Evolutionary conservation across 75 land plant species (phyloP).

Genomic region (Adiantum capillusveneris): DNA sequence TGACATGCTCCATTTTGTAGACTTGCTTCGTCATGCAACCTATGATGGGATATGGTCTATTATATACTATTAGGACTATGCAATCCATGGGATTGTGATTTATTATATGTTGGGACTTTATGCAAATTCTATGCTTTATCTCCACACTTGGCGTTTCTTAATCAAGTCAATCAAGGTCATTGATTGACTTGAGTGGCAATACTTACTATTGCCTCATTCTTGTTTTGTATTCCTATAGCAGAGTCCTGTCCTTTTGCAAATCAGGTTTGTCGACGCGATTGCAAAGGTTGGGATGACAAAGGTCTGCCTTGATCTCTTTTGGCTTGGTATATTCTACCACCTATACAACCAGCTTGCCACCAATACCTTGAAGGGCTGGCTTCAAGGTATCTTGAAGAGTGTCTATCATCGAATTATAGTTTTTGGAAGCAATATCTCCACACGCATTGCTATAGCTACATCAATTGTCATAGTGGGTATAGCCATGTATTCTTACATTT

Average conservation of each 20-base stretch:
- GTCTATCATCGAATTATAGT: constrained; percentile 36
- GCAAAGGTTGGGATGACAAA: constrained; percentile 78
- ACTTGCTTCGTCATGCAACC: no score
- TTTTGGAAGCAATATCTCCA: constrained; percentile 79
- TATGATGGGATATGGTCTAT: no score
- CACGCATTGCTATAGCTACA: constrained; percentile 91
- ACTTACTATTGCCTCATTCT: constrained; percentile 70
- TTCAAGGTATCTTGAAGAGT: constrained; percentile 38
- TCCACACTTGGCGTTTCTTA: no score
- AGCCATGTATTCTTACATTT: constrained; percentile 78
- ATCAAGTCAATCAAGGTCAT: no score
- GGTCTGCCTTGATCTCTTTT: constrained; percentile 79
- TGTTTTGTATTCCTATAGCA: constrained; percentile 95
- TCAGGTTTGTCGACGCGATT: constrained; percentile 78
- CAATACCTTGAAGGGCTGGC: constrained; percentile 43
- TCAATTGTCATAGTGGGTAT: constrained; percentile 88
- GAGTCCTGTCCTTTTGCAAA: constrained; percentile 72
- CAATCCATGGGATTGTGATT: no score
- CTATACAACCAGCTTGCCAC: constrained; percentile 74
- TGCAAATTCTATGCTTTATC: no score
- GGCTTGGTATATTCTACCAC: constrained; percentile 99
- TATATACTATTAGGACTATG: no score
- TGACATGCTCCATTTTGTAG: no score
- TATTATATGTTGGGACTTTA: no score
- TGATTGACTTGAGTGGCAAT: no score